Evolutionary conservation across 2,329 filamentous ascomycete genomes (phyloP).

Genomic region (Stagonosporopsis tanaceti): DNA sequence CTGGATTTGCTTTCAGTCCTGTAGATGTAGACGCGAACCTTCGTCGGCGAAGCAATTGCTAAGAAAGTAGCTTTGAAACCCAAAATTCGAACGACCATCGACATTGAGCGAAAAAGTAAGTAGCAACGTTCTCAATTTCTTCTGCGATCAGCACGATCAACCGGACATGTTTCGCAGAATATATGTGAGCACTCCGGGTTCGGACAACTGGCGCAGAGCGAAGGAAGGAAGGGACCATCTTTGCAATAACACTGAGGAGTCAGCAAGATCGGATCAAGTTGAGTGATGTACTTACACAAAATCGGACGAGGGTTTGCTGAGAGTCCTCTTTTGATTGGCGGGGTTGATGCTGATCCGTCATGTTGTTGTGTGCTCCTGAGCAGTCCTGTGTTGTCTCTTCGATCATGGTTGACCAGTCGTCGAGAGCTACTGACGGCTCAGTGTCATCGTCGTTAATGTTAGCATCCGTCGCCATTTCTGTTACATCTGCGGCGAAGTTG

Average conservation of each 20-base stretch:
- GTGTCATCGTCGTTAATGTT: neutral
- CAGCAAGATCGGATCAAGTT: neutral
- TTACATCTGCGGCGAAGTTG: slow-evolving; percentile 19
- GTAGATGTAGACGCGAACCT: neutral
- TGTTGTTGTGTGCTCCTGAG: too few species aligned
- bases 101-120: neutral
- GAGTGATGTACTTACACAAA: neutral
- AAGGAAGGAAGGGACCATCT: neutral
- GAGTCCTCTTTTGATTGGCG: neutral
- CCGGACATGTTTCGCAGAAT: neutral
- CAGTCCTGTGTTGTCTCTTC: neutral
- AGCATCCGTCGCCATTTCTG: neutral
- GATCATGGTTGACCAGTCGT: neutral
- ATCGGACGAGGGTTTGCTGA: neutral
- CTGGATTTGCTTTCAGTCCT: too few species aligned
- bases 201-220: neutral
- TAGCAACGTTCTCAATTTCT: neutral
- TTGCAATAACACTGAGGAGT: neutral
- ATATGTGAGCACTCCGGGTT: neutral
- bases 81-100: neutral
- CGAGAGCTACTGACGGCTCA: neutral
- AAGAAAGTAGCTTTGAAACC: neutral
- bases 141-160: neutral
- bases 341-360: neutral
- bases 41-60: neutral